Evolutionary conservation across 2,329 filamentous ascomycete species (phyloP).

Genomic region (Hymenoscyphus fraxineus): DNA sequence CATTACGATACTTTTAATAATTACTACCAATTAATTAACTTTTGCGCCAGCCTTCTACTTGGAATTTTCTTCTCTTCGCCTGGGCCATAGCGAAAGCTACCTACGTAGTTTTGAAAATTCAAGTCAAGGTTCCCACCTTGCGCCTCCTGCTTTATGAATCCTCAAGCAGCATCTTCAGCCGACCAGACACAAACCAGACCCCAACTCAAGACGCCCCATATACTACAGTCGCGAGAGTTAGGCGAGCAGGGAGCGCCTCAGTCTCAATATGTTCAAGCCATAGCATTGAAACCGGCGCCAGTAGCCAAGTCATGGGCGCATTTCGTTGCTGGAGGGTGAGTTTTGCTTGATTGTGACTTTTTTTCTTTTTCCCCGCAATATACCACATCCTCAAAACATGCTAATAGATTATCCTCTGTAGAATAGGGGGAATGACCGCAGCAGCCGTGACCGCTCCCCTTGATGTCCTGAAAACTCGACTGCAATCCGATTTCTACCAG

Average conservation of each 20-base stretch:
- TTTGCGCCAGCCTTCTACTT: too few species aligned
- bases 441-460: conserved; percentile 91
- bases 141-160: conserved; percentile 30
- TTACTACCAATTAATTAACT: too few species aligned
- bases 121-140: background rate
- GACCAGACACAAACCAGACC: conserved; percentile 13
- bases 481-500: conserved; percentile 95
- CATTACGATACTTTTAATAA: too few species aligned
- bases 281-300: conserved; percentile 40
- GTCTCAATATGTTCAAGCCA: conserved; percentile 38
- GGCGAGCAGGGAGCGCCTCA: conserved; percentile 50
- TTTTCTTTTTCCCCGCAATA: background rate
- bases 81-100: too few species aligned
- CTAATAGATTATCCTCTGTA: conserved; percentile 37
- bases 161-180: conserved; percentile 21
- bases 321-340: conserved; percentile 85
- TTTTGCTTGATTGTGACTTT: conserved; percentile 20
- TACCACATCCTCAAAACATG: conserved; percentile 10
- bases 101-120: background rate
- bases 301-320: conserved; percentile 84
- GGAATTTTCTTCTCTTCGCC: too few species aligned
- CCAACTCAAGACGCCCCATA: conserved; percentile 27
- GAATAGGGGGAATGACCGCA: conserved; percentile 84
- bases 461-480: conserved; percentile 86
- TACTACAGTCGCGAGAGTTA: conserved; percentile 59